phyloP scores from a whole-genome alignment of 1,284 basidiomycete species.

The Moesziomyces antarcticus region DNA sequence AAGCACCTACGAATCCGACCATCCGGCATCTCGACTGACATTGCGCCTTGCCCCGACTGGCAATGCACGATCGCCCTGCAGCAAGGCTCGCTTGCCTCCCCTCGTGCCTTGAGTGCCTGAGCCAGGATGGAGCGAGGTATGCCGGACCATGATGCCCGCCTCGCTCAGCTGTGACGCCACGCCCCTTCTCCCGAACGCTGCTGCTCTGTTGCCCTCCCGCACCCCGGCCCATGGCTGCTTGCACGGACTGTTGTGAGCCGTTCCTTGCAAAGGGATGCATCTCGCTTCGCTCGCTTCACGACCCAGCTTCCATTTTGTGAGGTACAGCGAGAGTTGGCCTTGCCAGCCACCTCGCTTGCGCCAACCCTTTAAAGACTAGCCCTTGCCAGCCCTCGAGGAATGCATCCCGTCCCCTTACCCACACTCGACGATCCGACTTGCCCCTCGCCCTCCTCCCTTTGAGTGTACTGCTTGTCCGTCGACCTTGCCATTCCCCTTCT shows the following conservation, averaged over 20 bases:
- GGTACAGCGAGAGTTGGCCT: conserved; percentile 12
- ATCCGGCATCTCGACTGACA: neutral
- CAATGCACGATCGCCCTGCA: neutral
- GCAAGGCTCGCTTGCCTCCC: no score
- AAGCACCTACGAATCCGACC: neutral
- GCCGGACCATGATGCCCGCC: no score
- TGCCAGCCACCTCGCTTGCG: conserved; percentile 4
- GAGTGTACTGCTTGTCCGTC: neutral
- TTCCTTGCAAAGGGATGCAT: conserved; percentile 15
- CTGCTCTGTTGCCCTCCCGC: no score
- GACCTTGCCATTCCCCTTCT: neutral
- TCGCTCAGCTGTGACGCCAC: no score
- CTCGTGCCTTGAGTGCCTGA: no score
- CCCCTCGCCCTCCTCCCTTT: neutral
- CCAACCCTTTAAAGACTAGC: conserved; percentile 14
- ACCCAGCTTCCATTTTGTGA: conserved; percentile 21
- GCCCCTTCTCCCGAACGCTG: neutral
- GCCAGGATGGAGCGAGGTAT: no score
- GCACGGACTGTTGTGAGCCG: conserved; percentile 12
- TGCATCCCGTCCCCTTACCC: conserved; percentile 1
- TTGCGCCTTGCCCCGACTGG: neutral
- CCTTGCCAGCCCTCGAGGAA: neutral
- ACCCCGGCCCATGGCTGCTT: neutral
- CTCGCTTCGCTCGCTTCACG: conserved; percentile 42
- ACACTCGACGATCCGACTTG: conserved; percentile 8